phyloP scores from a whole-genome alignment of 805 yeast genomes.

The Yamadazyma scolyti region DNA sequence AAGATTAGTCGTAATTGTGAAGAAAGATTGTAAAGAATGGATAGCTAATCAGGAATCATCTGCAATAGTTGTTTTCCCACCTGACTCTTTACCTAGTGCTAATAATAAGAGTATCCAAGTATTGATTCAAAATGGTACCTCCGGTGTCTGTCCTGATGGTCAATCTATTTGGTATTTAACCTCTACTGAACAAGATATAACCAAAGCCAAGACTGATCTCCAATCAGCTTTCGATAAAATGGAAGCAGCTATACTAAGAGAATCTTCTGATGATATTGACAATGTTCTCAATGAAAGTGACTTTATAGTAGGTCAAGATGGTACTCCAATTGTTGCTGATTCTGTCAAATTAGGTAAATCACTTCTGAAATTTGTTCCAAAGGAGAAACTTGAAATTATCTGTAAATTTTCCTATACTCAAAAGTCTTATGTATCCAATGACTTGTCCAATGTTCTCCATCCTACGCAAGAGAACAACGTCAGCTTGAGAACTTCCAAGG shows the following conservation, averaged over 20 bases:
- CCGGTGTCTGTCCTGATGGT: slow-evolving; percentile 84
- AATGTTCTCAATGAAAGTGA: slow-evolving; percentile 52
- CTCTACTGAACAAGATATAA: slow-evolving; percentile 63
- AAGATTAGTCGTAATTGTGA: slow-evolving; percentile 77
- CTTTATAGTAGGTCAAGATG: slow-evolving; percentile 34
- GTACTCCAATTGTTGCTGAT: slow-evolving; percentile 62
- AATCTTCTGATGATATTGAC: slow-evolving; percentile 53
- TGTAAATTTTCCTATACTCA: slow-evolving; percentile 40
- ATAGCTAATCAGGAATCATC: slow-evolving; percentile 79
- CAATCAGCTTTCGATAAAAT: slow-evolving; percentile 76
- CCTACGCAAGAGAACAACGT: slow-evolving; percentile 26
- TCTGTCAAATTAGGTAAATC: slow-evolving; percentile 85
- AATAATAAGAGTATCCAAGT: slow-evolving; percentile 81
- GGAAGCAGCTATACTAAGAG: slow-evolving; percentile 78
- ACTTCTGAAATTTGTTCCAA: slow-evolving; percentile 79
- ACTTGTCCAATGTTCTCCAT: slow-evolving; percentile 33
- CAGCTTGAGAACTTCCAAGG: slow-evolving; percentile 21
- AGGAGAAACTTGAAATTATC: slow-evolving; percentile 52
- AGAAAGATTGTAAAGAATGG: slow-evolving; percentile 89
- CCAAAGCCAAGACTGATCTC: slow-evolving; percentile 69
- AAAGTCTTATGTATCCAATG: slow-evolving; percentile 33
- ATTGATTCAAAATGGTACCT: slow-evolving; percentile 79
- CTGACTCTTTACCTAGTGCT: slow-evolving; percentile 61
- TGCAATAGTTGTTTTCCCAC: slow-evolving; percentile 90
- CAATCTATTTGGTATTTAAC: slow-evolving; percentile 90